Evolutionary conservation across 306 rosid genomes (phyloP).

Genomic region (Alnus glutinosa): DNA sequence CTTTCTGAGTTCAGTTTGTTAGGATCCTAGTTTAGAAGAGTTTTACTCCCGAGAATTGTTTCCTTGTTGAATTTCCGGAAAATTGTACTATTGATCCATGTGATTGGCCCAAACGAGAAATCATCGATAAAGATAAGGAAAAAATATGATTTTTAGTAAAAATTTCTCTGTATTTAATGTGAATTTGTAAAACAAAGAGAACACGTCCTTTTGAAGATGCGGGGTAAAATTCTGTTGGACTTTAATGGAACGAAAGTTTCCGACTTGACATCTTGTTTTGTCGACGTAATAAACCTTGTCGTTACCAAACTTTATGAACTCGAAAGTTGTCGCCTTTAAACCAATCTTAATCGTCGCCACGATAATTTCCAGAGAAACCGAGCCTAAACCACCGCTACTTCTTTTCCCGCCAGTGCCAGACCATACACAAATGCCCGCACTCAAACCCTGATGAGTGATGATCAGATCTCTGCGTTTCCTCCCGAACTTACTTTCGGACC

Average conservation of each 20-base stretch:
- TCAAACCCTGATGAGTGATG: not conserved
- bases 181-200: too few relatives aligned
- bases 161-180: too few relatives aligned
- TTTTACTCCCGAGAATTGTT: slow-evolving; percentile 11
- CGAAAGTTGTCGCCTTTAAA: not conserved
- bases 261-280: too few relatives aligned
- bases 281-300: too few relatives aligned
- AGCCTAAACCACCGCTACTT: not conserved
- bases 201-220: too few relatives aligned
- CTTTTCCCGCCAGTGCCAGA: not conserved
- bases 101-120: too few relatives aligned
- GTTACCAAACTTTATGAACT: not conserved
- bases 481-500: slow-evolving; percentile 12
- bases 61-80: not conserved
- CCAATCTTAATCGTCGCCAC: not conserved
- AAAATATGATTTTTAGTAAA: too few relatives aligned
- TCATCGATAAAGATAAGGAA: too few relatives aligned
- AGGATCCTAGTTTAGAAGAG: slow-evolving; percentile 21
- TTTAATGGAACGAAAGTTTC: too few relatives aligned
- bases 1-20: not conserved
- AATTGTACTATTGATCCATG: too few relatives aligned
- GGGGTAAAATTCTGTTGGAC: too few relatives aligned
- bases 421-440: not conserved
- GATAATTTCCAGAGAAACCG: not conserved
- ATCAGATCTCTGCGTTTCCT: slow-evolving; percentile 27